Evolutionary conservation across 192 early-diverging fungal genomes (phyloP), one percentile per base, ranked within the genome.

Genomic region (Entrophospora sp.): DNA sequence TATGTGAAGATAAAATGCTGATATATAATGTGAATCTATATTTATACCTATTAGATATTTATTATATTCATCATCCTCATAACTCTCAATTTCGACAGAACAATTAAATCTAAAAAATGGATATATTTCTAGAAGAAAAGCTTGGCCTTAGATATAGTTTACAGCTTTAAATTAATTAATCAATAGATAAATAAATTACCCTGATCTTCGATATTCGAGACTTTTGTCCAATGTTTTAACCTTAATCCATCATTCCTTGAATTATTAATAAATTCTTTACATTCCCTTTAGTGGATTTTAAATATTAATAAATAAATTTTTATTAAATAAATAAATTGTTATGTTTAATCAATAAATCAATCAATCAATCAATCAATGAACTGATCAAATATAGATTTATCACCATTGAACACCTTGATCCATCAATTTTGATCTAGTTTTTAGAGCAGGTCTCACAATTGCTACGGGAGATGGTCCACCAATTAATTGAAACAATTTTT

Each of bases 41-140:
- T n/a, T n/a, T 61, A 42, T 64, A 81, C 82, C 76, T 59, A 75
- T 71, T 5, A 92, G 77, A 69, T 89, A 81, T 27, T 79, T 71
- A 14, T 79, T 71, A 67, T 96, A 96, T 58, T 96, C 92, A 22
- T 86, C 87, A n/a, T 88, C 83, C 0, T 86, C 89, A 67, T 91
- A 95, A n/a, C 81, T 61, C 6, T 79, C 76, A 0, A 93, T 69
- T 27, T 86, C 76, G 49, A 91, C 78, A 22, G 75, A 70, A 53
- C 84, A 83, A 73, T 93, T 90, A 74, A 86, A 92, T 44, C 81
- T 83, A 49, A 86, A 78, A 73, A 90, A 92, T 16, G 73, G 82
- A 69, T 90, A 91, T 45, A 87, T 89, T 73, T 67, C 53, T 16
- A 32, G 43, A 71, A 24, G 31, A 77, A 49, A 22, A 38, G 20